Evolutionary conservation across 495 filamentous ascomycete species (phyloP), one percentile per base, ranked within the genome.

Genomic region (Daldinia grandis): DNA sequence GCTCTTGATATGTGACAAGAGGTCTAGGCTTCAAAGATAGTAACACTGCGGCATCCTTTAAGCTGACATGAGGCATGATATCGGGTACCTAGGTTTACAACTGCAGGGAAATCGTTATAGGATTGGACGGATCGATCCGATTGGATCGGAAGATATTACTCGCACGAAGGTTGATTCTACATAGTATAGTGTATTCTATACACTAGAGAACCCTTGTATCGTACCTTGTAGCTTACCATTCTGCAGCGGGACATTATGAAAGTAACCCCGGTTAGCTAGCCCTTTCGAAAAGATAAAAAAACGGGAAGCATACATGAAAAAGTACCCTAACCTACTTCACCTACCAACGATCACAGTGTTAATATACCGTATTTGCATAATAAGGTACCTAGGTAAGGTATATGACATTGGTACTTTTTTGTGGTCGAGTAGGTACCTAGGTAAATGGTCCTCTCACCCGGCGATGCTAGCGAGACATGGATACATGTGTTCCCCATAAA

Each of bases 101-200:
- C 42, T 47, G 42, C 42, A 47, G 19, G 42, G 19, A 24, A 8
- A 14, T 21, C 4, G 2, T 12, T 56, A 31, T 27, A 58, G 31
- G 8, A 8, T 15, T n/a, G 19, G 33, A 58, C 54, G 55, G 33
- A 33, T 14, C 55, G 33, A 58, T 58, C 55, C 55, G 19, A 58
- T 58, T 58, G 55, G 55, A 38, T 38, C 55, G 33, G 55, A 58
- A 58, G 17, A 24, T 58, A 58, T 38, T 38, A 21, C 42, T 47
- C 3, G 17, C 42, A 21, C 19, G 24, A 47, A 47, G 42, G 17
- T 24, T 21, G 2, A 14, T 47, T 47, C 42, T 47, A 47, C n/a
- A n/a, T n/a, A n/a, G n/a, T n/a, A n/a, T n/a, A n/a, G n/a, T n/a
- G n/a, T n/a, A n/a, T n/a, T n/a, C n/a, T n/a, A n/a, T n/a, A n/a